These are phyloP conservation scores for Brasenia schreberi DNA, from an alignment of 164 flowering plant genomes.

Conservation along the genomic window DNA sequence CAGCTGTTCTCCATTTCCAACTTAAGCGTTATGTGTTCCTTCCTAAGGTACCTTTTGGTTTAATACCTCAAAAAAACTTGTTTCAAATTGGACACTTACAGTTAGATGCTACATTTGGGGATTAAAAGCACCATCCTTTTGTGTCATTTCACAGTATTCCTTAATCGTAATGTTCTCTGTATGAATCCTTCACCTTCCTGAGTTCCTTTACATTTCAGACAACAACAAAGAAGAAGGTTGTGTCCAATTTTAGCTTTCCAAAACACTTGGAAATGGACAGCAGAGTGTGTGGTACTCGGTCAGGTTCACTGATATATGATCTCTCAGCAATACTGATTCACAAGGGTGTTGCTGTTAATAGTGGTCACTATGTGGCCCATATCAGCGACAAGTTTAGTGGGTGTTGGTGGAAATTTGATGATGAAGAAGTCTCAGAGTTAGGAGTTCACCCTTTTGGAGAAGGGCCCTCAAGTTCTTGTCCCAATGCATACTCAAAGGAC, in stretches of 20 bases:
- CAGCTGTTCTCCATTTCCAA: conserved; percentile 82
- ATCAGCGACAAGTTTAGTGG: conserved; percentile 76
- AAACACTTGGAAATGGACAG: conserved; percentile 53
- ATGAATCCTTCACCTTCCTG: not conserved
- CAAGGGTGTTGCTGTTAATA: conserved; percentile 87
- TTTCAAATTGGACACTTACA: too few species aligned
- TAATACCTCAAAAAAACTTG: not conserved
- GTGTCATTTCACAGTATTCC: too few species aligned
- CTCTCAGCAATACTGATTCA: conserved; percentile 85
- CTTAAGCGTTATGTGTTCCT: conserved; percentile 91
- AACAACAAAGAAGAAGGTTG: conserved; percentile 81
- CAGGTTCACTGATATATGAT: conserved; percentile 43
- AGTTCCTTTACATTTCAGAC: conserved; percentile 38
- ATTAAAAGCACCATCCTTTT: too few species aligned
- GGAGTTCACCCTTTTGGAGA: conserved; percentile 85
- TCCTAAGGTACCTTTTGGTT: conserved; percentile 49
- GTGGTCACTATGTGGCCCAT: conserved; percentile 93
- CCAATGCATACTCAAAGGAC: conserved; percentile 5
- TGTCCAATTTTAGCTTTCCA: conserved; percentile 74
- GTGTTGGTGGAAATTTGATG: conserved; percentile 98
- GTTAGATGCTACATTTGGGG: too few species aligned
- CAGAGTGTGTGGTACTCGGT: conserved; percentile 37
- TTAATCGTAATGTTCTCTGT: not conserved
- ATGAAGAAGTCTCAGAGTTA: conserved; percentile 71
- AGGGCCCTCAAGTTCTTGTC: conserved; percentile 29